A percentile compares a stretch with the other conserved stretches of the same genome.
phyloP scores from a whole-genome alignment of 2,329 filamentous ascomycete species.

The Ceratocystis colombiana region DNA sequence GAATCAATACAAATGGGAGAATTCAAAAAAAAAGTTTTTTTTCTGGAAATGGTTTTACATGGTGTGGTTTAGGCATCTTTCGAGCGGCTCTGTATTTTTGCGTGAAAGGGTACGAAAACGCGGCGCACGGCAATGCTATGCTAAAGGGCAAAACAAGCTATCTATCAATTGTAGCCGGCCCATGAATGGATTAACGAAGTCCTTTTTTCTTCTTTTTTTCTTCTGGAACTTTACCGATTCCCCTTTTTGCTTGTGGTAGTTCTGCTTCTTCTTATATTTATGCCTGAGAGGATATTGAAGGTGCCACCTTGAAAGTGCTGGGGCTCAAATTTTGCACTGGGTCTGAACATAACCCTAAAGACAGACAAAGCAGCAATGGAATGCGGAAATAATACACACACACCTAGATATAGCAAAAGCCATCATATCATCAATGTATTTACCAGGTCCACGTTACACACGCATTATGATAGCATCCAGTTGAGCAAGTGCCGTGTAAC shows the following conservation, averaged over 20 bases:
- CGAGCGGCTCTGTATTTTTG: constrained; percentile 39
- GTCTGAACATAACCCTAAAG: no score
- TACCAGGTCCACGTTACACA: no score
- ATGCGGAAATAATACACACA: no score
- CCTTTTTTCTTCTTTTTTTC: constrained; percentile 24
- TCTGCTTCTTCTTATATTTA: neutral
- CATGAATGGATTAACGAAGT: constrained; percentile 25
- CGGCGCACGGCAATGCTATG: constrained; percentile 37
- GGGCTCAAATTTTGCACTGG: no score
- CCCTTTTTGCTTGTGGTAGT: neutral
- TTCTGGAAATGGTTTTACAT: constrained; percentile 34
- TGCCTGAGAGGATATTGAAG: no score
- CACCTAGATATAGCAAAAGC: no score
- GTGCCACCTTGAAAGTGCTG: neutral
- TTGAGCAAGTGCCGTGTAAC: no score
- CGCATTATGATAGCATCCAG: no score
- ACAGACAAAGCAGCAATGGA: no score
- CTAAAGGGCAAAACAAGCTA: constrained; percentile 36
- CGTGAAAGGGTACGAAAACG: constrained; percentile 40
- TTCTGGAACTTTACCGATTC: constrained; percentile 3
- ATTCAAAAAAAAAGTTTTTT: constrained; percentile 26
- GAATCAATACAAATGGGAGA: constrained; percentile 27
- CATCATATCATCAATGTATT: no score
- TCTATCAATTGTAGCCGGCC: constrained; percentile 33
- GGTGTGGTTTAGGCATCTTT: constrained; percentile 40